Evolutionary conservation across 2,329 filamentous ascomycete species (phyloP).

Genomic region (Lecanicillium sp.): DNA sequence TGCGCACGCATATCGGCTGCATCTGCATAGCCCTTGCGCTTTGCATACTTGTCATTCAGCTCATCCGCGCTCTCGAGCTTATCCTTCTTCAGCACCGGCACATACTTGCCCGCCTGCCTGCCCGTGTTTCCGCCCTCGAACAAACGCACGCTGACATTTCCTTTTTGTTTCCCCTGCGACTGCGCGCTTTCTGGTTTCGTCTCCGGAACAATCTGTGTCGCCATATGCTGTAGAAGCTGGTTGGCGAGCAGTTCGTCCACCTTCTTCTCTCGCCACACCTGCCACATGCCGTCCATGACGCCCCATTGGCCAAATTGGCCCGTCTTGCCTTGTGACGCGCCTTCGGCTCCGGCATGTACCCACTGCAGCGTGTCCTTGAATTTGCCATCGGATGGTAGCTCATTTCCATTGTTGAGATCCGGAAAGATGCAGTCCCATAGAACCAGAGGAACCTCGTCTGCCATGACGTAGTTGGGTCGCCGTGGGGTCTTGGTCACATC

Average conservation of each 20-base stretch:
- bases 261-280: slow-evolving; percentile 72
- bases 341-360: slow-evolving; percentile 68
- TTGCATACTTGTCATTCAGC: slow-evolving; percentile 54
- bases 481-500: slow-evolving; percentile 62
- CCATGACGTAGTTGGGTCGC: slow-evolving; percentile 86
- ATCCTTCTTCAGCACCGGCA: slow-evolving; percentile 43
- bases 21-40: slow-evolving; percentile 47
- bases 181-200: slow-evolving; percentile 16
- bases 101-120: slow-evolving; percentile 43
- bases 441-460: slow-evolving; percentile 79
- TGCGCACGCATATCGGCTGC: slow-evolving; percentile 38
- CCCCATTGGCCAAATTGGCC: slow-evolving; percentile 57
- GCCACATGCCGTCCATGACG: slow-evolving; percentile 71
- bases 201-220: slow-evolving; percentile 21
- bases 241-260: slow-evolving; percentile 82
- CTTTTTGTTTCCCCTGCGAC: slow-evolving; percentile 30
- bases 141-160: slow-evolving; percentile 20
- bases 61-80: slow-evolving; percentile 42
- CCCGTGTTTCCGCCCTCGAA: slow-evolving; percentile 50
- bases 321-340: slow-evolving; percentile 21
- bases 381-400: slow-evolving; percentile 16
- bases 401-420: slow-evolving; percentile 24
- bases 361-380: slow-evolving; percentile 59
- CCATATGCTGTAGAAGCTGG: slow-evolving; percentile 58
- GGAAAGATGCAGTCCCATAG: slow-evolving; percentile 93